Evolutionary conservation across 768 basidiomycete species (phyloP).

Genomic region (Tephrocybe sp.): DNA sequence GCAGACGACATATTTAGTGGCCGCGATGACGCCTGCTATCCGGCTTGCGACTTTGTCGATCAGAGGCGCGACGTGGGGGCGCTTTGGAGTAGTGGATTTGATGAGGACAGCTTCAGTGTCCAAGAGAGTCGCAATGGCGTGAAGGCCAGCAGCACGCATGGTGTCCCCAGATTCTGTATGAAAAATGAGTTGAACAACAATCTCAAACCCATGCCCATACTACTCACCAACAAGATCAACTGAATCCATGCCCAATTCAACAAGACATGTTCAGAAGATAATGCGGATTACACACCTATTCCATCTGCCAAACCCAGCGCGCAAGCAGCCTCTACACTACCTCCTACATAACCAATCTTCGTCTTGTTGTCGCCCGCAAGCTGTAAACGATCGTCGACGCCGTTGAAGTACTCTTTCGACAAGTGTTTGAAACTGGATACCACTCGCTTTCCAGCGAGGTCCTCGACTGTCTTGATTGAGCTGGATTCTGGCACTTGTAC

Average conservation of each 20-base stretch:
- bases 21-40: conserved; percentile 89
- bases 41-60: conserved; percentile 81
- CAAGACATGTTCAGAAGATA: background rate
- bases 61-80: conserved; percentile 59
- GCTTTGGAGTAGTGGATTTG: conserved; percentile 65
- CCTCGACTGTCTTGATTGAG: conserved; percentile 65
- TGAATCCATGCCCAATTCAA: conserved; percentile 26
- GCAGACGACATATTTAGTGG: conserved; percentile 82
- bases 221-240: conserved; percentile 90
- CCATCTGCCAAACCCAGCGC: conserved; percentile 95
- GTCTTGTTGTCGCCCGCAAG: conserved; percentile 61
- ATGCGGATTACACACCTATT: conserved; percentile 60
- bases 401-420: conserved; percentile 71
- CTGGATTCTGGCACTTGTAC: conserved; percentile 87
- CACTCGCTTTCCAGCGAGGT: conserved; percentile 86
- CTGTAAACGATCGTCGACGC: conserved; percentile 53
- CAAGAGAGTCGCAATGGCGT: conserved; percentile 88
- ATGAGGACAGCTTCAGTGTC: conserved; percentile 88
- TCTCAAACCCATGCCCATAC: no score
- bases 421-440: conserved; percentile 96
- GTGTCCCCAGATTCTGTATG: conserved; percentile 93
- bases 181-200: background rate
- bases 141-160: conserved; percentile 96
- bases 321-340: conserved; percentile 98
- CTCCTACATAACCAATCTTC: conserved; percentile 92